Evolutionary conservation across 176 grass and related monocot species (phyloP), one percentile per base, ranked within the genome.

Genomic region (Paspalum vaginatum): DNA sequence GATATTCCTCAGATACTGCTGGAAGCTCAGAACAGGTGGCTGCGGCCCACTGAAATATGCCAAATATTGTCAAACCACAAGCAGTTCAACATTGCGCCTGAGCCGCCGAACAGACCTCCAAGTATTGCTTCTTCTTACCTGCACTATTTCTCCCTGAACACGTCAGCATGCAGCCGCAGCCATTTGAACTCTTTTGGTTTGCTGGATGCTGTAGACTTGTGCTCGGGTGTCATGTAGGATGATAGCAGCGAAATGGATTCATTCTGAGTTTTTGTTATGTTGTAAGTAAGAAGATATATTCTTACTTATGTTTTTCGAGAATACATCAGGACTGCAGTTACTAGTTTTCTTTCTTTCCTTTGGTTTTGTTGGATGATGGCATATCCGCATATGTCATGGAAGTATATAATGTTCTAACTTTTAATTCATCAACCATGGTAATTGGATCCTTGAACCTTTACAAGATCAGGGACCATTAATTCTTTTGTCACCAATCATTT

Each of bases 21-120:
- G 68, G 97, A 99, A 73, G 97, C 97, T 83, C 93, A 99, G 70
- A 86, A 56, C 77, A 77, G 97, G 42, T 99, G 97, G 97, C 76
- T 99, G 48, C 90, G 97, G 4, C 91, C 97, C 46, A 86, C 92
- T 3, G 97, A 99, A 99, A 99, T 99, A 59, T 95, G 93, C 65
- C 93, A 99, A 77, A 99, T 99, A 80, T 91, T 99, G 67, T 85
- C 86, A 59, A 99, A 99, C 51, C 84, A 96, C 90, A 91, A 79
- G 72, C 90, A 91, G 46, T 99, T 99, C 47, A 75, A 71, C 27
- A 93, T 99, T 85, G 86, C 97, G 8, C 97, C 93, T 3, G 97
- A 99, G 76, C 84, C 97, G 27, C 91, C 97, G 17, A 91, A 93
- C 86, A 95, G 69, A 83, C 97, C 97, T 88, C 58, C 79, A 81